Base-by-base conservation (phyloP, 495 filamentous ascomycete species). In the Parathielavia hyrcaniae region DNA sequence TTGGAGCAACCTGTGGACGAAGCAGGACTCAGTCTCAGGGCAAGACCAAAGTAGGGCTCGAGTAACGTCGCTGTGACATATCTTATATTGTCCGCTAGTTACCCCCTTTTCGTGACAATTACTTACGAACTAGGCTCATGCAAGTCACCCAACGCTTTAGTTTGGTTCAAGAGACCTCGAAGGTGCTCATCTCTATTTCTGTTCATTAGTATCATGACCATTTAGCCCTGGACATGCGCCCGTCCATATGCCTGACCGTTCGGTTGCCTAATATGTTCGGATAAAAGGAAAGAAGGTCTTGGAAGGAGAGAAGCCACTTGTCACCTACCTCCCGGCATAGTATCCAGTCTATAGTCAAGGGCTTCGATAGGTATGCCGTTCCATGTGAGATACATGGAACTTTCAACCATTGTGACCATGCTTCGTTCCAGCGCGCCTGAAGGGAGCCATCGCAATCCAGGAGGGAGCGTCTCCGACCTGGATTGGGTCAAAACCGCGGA, bases 141-240 rank as follows among this genome's bases (percentile, higher is more conserved):
- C 35, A 50, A 35, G 22, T 13, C 34, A 9, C n/a, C 43, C 43
- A 48, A 53, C 19, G 50, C 59, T 49, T 50, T 39, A 57, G 54
- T 56, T 62, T 48, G 64, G 61, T 47, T 20, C 58, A 66, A 64
- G 61, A 64, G 66, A 61, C 63, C 61, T 58, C n/a, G 55, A 60
- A 48, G 63, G 61, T 40, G n/a, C n/a, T n/a, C 62, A 66, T 66
- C 61, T 19, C n/a, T 45, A 47, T 41, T 39, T 13, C 40, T 52
- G 30, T 26, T 59, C 61, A 63, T 66, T 66, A 69, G 61, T 69
- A 65, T 20, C 35, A 23, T 19, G 13, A 46, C 60, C 40, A 69
- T 67, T 67, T 69, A 67, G 39, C 67, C 64, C 53, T 55, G 61
- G 66, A 61, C 61, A 61, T 44, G 10, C 61, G 59, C 47, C 57